Base-by-base conservation (phyloP, 805 yeast species). In the Yamadazyma endophytica region DNA sequence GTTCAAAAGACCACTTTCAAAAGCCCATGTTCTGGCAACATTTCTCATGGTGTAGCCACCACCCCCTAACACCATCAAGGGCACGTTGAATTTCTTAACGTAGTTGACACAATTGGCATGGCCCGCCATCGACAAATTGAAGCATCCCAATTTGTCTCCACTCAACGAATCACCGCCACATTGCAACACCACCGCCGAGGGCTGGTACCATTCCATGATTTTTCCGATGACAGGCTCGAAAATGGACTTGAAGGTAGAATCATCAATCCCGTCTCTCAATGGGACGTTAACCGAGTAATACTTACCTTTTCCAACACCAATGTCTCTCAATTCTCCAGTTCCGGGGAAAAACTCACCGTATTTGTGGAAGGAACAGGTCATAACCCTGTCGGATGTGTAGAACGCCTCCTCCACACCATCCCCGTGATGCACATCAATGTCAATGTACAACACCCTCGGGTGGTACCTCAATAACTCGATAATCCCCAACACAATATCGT, bases 381-480 rank as follows among this genome's bases (percentile, higher is more conserved):
- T 88, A 31, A 89, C 97, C 40, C 97, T 68, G 58, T 89, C 97
- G 2, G 96, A 85, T 14, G 94, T 77, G 64, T 90, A 86, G 51
- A 90, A 90, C 0, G 97, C 97, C 61, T 90, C 98, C 59, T 90
- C 96, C 13, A 90, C 98, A 43, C 97, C 98, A 60, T 90, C 98
- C 31, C 98, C 98, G 54, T 90, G 97, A 57, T 90, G 98, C 7
- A 90, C 78, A 58, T 90, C 98, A 40, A 87, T 89, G 56, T 90
- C 98, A 39, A 90, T 84, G 56, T 90, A 90, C 42, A 90, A 66
- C 11, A 90, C 96, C 43, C 97, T 73, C 24, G 96, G 90, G 58
- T 89, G 96, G 49, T 84, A 87, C 33, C 96, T 67, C 40, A 90
- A 69, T 23, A 90, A 69, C 54, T 90, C 89, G 40, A 90, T 68